A percentile compares a stretch with the other conserved stretches of the same genome.
phyloP scores from a whole-genome alignment of 495 filamentous ascomycete genomes.

The Penicillium psychrofluorescens region DNA sequence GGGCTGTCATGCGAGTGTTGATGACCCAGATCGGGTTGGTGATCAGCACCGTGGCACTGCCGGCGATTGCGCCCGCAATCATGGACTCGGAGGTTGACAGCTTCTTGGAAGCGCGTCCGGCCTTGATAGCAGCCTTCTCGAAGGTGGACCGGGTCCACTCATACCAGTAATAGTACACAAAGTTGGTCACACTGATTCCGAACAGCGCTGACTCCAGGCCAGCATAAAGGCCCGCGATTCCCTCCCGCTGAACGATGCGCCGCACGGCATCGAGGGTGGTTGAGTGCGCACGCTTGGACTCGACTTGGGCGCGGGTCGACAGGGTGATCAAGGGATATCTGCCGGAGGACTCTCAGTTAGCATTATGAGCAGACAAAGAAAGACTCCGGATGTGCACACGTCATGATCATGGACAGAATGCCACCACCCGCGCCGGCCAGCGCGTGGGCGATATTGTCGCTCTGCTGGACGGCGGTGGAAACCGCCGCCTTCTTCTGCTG shows the following conservation, averaged over 20 bases:
- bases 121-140: conserved; percentile 66
- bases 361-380: too few relatives aligned
- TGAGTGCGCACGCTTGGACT: conserved; percentile 85
- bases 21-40: conserved; percentile 99
- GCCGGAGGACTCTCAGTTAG: not conserved
- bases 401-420: conserved; percentile 89
- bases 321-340: conserved; percentile 96
- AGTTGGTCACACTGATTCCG: conserved; percentile 97
- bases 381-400: conserved; percentile 41
- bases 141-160: conserved; percentile 92
- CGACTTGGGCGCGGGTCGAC: conserved; percentile 94
- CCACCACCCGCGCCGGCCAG: conserved; percentile 85
- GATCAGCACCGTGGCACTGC: conserved; percentile 84
- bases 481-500: conserved; percentile 29
- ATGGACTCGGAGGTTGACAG: conserved; percentile 87
- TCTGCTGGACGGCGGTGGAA: conserved; percentile 56
- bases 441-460: conserved; percentile 87
- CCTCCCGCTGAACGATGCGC: conserved; percentile 86
- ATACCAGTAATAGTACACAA: conserved; percentile 99
- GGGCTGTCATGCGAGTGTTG: conserved; percentile 96
- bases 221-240: conserved; percentile 77
- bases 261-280: conserved; percentile 72
- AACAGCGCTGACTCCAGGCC: conserved; percentile 88
- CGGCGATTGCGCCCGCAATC: conserved; percentile 91
- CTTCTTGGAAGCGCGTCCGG: conserved; percentile 72